Conservation (phyloP, 495 filamentous ascomycete genomes). For the Aspergillus saccharolyticus region DNA sequence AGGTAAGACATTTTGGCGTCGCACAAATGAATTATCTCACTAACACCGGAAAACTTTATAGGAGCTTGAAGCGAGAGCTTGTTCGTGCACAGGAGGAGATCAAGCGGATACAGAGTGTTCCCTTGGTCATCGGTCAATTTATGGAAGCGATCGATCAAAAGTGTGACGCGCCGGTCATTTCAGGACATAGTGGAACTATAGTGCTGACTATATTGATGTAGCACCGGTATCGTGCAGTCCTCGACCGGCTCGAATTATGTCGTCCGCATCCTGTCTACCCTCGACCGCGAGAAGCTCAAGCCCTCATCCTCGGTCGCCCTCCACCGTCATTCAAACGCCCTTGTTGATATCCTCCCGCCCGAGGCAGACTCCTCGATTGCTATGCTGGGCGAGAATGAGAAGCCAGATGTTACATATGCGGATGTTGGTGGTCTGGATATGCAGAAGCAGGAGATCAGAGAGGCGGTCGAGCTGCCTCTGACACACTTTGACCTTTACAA, state of each 20-base stretch:
- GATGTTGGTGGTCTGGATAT: constrained; percentile 98
- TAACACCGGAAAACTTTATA: constrained; percentile 25
- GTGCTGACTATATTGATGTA: constrained; percentile 36
- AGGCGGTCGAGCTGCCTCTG: constrained; percentile 92
- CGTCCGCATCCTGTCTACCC: constrained; percentile 94
- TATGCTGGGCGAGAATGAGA: constrained; percentile 94
- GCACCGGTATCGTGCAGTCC: constrained; percentile 96
- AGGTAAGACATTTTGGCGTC: constrained; percentile 46
- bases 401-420: constrained; percentile 96
- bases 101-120: constrained; percentile 97
- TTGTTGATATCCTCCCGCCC: constrained; percentile 95
- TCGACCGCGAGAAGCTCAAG: constrained; percentile 96
- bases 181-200: neutral
- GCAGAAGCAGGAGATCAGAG: constrained; percentile 99
- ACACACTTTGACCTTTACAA: constrained; percentile 98
- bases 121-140: constrained; percentile 96
- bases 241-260: constrained; percentile 99
- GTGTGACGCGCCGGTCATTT: constrained; percentile 43
- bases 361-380: constrained; percentile 98
- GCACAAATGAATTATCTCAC: neutral
- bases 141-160: constrained; percentile 99
- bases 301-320: constrained; percentile 95
- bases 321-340: constrained; percentile 95
- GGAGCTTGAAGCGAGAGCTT: constrained; percentile 93
- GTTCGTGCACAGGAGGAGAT: constrained; percentile 98